Evolutionary conservation across 2,329 filamentous ascomycete genomes (phyloP).

Genomic region (Epichloe aotearoae): DNA sequence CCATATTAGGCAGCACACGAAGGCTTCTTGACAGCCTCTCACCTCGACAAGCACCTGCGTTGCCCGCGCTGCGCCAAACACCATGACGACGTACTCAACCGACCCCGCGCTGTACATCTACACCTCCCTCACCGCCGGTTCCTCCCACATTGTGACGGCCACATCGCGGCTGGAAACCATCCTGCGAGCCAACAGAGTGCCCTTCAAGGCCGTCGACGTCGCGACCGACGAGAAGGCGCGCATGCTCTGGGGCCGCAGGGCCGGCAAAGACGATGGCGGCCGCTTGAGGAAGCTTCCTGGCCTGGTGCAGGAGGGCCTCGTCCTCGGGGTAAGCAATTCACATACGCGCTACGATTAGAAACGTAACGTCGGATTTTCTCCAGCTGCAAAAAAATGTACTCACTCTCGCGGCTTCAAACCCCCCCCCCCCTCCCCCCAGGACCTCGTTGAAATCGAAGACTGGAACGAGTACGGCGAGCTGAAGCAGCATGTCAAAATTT

Average conservation of each 20-base stretch:
- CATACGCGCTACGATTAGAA: too few species aligned
- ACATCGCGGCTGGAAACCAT: slow-evolving; percentile 95
- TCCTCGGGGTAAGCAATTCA: slow-evolving; percentile 60
- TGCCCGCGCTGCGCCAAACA: slow-evolving; percentile 2
- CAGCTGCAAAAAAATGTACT: background rate
- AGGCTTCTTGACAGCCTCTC: too few species aligned
- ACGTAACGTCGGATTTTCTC: too few species aligned
- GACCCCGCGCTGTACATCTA: slow-evolving; percentile 81
- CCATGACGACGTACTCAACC: slow-evolving; percentile 34
- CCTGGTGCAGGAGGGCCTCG: slow-evolving; percentile 72
- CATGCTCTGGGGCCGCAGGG: slow-evolving; percentile 75
- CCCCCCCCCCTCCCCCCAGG: slow-evolving; percentile 35
- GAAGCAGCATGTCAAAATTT: slow-evolving; percentile 66
- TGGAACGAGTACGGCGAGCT: slow-evolving; percentile 99
- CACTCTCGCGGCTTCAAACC: background rate
- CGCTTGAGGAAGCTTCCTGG: slow-evolving; percentile 68
- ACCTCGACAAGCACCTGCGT: background rate
- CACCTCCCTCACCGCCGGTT: slow-evolving; percentile 89
- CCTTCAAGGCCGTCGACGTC: slow-evolving; percentile 84
- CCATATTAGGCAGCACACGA: too few species aligned
- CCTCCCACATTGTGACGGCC: slow-evolving; percentile 89
- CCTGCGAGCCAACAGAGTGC: slow-evolving; percentile 83
- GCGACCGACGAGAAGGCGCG: slow-evolving; percentile 81
- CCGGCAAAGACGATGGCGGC: slow-evolving; percentile 54
- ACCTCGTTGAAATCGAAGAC: slow-evolving; percentile 87